Conservation (phyloP, 306 rosid genomes). For the Leucaena leucocephala region DNA sequence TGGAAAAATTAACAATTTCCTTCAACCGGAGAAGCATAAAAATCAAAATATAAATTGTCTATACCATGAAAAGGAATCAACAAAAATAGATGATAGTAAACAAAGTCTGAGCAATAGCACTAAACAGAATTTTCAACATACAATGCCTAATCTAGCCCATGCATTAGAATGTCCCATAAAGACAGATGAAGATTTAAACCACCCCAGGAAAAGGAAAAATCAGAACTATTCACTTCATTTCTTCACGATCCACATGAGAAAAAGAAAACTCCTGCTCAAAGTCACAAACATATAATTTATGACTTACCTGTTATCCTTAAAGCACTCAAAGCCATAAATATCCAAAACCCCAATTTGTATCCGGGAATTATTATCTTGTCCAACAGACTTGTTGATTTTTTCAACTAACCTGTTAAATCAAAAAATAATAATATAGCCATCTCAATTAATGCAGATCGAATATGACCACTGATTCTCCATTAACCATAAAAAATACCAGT, state of each 20-base stretch:
- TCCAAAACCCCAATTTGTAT: conserved; percentile 91
- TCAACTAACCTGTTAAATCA: conserved; percentile 86
- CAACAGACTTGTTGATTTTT: conserved; percentile 88
- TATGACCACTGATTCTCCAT: background rate
- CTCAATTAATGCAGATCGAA: conserved; percentile 22
- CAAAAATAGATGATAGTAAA: background rate
- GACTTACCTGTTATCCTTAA: conserved; percentile 86
- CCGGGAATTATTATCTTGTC: conserved; percentile 82
- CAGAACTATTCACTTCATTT: conserved; percentile 12
- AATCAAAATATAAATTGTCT: conserved; percentile 13
- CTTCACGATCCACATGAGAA: conserved; percentile 10
- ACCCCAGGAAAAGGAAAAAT: background rate
- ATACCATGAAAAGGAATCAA: conserved; percentile 7
- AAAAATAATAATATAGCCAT: conserved; percentile 1
- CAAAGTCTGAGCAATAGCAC: conserved; percentile 1
- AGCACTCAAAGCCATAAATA: conserved; percentile 98
- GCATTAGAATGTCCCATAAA: background rate
- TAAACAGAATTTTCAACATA: conserved; percentile 6
- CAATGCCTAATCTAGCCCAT: background rate
- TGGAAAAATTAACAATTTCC: conserved; percentile 12
- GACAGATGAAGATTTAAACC: background rate
- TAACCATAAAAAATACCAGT: conserved; percentile 64
- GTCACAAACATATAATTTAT: conserved; percentile 27
- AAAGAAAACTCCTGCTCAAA: background rate
- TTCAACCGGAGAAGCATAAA: conserved; percentile 17